Conservation (phyloP, 1,284 basidiomycete species). For the Cryptococcus floricola region DNA sequence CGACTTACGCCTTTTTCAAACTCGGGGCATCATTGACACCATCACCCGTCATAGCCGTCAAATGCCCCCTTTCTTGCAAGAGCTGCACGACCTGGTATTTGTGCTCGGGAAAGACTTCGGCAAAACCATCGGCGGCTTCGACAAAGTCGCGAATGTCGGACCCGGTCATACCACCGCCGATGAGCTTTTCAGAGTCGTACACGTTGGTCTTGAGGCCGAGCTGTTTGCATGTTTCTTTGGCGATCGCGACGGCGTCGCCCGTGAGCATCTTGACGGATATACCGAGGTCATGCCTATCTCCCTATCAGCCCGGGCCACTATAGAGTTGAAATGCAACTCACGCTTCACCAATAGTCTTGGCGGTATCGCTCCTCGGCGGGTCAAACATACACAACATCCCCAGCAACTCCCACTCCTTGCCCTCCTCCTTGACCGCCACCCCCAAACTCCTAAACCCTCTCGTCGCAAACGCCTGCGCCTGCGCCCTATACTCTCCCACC, state of each 20-base stretch:
- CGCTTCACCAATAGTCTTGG: conserved; percentile 16
- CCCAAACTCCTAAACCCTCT: conserved; percentile 58
- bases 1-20: conserved; percentile 51
- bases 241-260: conserved; percentile 59
- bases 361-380: conserved; percentile 57
- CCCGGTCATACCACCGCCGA: conserved; percentile 56
- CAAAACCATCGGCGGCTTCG: conserved; percentile 59
- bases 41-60: conserved; percentile 56
- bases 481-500: conserved; percentile 51
- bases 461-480: conserved; percentile 52
- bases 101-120: conserved; percentile 59
- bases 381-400: conserved; percentile 53
- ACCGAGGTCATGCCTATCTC: conserved; percentile 55
- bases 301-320: conserved; percentile 1
- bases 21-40: conserved; percentile 60
- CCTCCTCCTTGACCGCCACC: conserved; percentile 55
- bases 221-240: conserved; percentile 57
- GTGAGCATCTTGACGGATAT: conserved; percentile 59
- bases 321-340: neutral
- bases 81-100: conserved; percentile 57
- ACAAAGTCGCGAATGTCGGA: conserved; percentile 56
- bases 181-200: conserved; percentile 57
- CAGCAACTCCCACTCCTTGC: conserved; percentile 54
- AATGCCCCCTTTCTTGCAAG: conserved; percentile 56
- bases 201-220: conserved; percentile 55